Evolutionary conservation across 768 basidiomycete genomes (phyloP), one percentile per base, ranked within the genome.

Genomic region (Favolaschia claudopus): DNA sequence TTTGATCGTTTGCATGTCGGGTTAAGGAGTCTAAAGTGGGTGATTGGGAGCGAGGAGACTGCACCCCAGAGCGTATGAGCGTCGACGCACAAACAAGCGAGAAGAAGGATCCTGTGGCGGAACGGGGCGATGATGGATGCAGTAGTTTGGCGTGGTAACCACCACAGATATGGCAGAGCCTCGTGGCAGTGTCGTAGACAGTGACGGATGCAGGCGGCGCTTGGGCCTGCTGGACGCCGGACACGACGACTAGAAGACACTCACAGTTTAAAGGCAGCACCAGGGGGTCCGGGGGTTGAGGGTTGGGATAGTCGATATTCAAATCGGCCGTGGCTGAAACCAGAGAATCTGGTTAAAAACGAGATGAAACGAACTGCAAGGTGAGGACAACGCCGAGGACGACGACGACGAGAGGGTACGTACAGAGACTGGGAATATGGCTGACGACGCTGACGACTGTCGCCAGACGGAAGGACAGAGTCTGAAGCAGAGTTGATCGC

Each of bases 1-100:
- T 80, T 97, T 96, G 75, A 96, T 97, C 53, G 95, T 97, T 74
- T 97, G 95, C 95, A 96, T 96, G 59, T 70, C 76, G 74, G 27
- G 46, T 47, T 45, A 55, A 55, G 58, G 62, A 62, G 59, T 57
- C 53, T 62, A 63, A 33, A 44, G 45, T 28, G 51, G 55, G 45
- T 19, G 49, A 49, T 37, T n/a, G 33, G 31, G 48, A 37, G 48
- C 15, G 43, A 39, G 37, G 53, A 53, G 61, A 57, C 55, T 61
- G 49, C 24, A 34, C 22, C n/a, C 48, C 49, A 56, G 43, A 25
- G 42, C 42, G 60, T 61, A 52, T n/a, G n/a, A 61, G 59, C 46
- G 36, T 36, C 28, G 45, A 13, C 22, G 19, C 44, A 43, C 37
- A 44, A 25, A 37, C 31, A 34, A 37, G 48, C 32, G 25, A 38